Evolutionary conservation across 108 stramenopile species (phyloP).

Genomic region (Fistulifera pelliculosa): DNA sequence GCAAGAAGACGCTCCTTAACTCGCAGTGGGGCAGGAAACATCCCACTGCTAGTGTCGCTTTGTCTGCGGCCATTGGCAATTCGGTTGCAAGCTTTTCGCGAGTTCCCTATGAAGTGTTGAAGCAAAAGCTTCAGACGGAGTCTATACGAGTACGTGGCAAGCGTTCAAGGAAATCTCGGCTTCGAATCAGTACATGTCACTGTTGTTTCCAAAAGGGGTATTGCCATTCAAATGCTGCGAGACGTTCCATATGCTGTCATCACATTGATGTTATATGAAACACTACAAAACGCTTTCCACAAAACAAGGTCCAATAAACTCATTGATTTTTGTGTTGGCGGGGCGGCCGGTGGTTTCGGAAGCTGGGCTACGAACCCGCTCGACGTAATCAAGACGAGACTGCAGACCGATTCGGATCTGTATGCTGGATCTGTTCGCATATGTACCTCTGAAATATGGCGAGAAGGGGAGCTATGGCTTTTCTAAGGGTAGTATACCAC

Average conservation of each 20-base stretch:
- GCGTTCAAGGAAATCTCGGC: constrained; percentile 54
- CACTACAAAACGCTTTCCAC: constrained; percentile 49
- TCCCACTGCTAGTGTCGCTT: constrained; percentile 42
- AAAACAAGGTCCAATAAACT: background rate
- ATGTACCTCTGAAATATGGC: constrained; percentile 38
- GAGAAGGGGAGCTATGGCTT: constrained; percentile 75
- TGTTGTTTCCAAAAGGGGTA: constrained; percentile 84
- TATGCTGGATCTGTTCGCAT: constrained; percentile 58
- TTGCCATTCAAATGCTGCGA: constrained; percentile 85
- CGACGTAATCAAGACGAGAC: constrained; percentile 89
- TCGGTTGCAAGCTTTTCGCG: constrained; percentile 83
- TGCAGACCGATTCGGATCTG: constrained; percentile 58
- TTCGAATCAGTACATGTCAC: constrained; percentile 37
- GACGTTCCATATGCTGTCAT: constrained; percentile 95
- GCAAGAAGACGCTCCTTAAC: constrained; percentile 47
- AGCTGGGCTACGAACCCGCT: constrained; percentile 85
- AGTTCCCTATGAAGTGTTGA: constrained; percentile 95
- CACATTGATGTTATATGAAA: constrained; percentile 86
- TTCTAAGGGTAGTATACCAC: constrained; percentile 83
- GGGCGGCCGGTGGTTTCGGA: constrained; percentile 84
- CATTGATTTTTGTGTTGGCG: constrained; percentile 82
- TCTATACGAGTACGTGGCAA: constrained; percentile 54
- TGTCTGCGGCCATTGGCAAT: constrained; percentile 86
- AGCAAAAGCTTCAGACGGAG: constrained; percentile 90
- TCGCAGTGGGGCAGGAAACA: constrained; percentile 12